A percentile compares a stretch with the other conserved stretches of the same genome.
These are phyloP conservation scores for Aspergillus indologenus DNA, from an alignment of 495 filamentous ascomycete genomes.

Conservation along the genomic window DNA sequence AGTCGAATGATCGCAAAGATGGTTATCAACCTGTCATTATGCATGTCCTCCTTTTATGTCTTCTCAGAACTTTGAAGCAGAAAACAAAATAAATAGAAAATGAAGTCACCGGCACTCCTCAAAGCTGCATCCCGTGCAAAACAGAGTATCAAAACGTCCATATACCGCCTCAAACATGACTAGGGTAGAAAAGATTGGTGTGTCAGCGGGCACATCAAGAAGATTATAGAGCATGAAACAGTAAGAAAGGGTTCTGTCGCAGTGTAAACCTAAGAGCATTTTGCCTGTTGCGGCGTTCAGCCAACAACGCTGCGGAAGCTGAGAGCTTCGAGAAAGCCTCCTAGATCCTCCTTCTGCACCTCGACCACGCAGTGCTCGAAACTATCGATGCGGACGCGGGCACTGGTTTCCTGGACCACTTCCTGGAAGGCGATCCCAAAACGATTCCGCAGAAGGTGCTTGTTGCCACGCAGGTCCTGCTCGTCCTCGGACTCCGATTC, in stretches of 20 bases:
- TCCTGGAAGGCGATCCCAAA: constrained; percentile 97
- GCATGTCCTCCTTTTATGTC: constrained; percentile 14
- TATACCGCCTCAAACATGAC: not conserved
- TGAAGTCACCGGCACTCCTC: constrained; percentile 14
- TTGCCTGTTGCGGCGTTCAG: constrained; percentile 32
- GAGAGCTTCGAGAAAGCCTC: constrained; percentile 84
- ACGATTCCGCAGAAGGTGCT: constrained; percentile 71
- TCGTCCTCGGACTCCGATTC: constrained; percentile 59
- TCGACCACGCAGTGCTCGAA: constrained; percentile 98
- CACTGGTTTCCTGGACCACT: constrained; percentile 86
- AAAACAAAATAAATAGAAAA: constrained; percentile 1
- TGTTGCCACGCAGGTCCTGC: constrained; percentile 49
- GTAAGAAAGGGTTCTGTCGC: not conserved
- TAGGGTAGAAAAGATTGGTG: constrained; percentile 6
- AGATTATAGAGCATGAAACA: constrained; percentile 4
- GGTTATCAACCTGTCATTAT: constrained; percentile 24
- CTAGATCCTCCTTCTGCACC: constrained; percentile 91
- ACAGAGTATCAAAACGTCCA: not conserved
- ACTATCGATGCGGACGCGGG: constrained; percentile 86
- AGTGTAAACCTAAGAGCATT: not conserved
- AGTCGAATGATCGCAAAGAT: constrained; percentile 10
- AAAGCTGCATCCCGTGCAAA: constrained; percentile 13
- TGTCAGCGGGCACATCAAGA: constrained; percentile 4
- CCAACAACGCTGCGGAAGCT: constrained; percentile 92
- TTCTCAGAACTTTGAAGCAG: not conserved